Percentiles rank a stretch among this genome's conserved stretches.
Conservation (phyloP, 495 filamentous ascomycete genomes). For the Bacidia gigantensis region DNA sequence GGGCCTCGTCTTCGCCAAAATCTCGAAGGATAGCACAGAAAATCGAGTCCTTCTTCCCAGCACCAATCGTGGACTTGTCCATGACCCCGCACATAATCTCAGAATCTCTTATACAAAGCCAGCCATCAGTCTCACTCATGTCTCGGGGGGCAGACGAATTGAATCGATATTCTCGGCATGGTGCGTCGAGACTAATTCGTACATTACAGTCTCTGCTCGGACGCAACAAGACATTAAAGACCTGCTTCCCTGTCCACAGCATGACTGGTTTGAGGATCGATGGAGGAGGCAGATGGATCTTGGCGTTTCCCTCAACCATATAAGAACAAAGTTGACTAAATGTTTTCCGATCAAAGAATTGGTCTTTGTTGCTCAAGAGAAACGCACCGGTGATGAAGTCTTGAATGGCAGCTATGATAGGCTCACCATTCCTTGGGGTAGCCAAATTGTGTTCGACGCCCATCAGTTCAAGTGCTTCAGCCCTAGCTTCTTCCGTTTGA, state of each 20-base stretch:
- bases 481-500: conserved; percentile 91
- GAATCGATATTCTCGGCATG: conserved; percentile 67
- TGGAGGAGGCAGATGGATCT: conserved; percentile 76
- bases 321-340: conserved; percentile 85
- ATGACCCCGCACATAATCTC: conserved; percentile 97
- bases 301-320: conserved; percentile 74
- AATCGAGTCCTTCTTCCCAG: conserved; percentile 92
- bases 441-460: conserved; percentile 92
- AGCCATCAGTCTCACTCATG: conserved; percentile 71
- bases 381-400: conserved; percentile 97
- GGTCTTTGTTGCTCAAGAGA: conserved; percentile 81
- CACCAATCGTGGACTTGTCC: conserved; percentile 92
- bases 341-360: conserved; percentile 72
- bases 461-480: conserved; percentile 93
- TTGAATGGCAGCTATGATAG: conserved; percentile 94
- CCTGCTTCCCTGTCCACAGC: conserved; percentile 95
- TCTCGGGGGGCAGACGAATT: conserved; percentile 43
- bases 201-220: conserved; percentile 71
- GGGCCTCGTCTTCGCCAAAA: conserved; percentile 79
- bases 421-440: conserved; percentile 94
- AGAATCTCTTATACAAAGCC: conserved; percentile 85
- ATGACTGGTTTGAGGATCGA: conserved; percentile 71
- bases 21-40: conserved; percentile 95
- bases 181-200: conserved; percentile 82
- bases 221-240: conserved; percentile 90